phyloP scores from a whole-genome alignment of 2,329 filamentous ascomycete species.

The Colletotrichum scovillei region DNA sequence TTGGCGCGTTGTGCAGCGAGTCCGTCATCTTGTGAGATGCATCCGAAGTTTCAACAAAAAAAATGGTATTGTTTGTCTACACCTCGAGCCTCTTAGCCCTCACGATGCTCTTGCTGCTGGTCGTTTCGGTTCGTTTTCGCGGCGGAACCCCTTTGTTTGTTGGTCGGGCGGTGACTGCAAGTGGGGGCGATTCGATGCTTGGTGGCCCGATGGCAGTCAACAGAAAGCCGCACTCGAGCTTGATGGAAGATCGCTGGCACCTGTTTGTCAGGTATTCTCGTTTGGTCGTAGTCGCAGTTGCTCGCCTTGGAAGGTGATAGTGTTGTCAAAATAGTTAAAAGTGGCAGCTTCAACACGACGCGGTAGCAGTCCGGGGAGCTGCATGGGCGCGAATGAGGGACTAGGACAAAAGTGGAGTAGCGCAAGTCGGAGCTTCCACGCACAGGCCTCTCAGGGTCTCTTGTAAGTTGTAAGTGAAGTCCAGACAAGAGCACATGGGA shows the following conservation, averaged over 20 bases:
- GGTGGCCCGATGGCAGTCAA: neutral
- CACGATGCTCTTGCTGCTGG: conserved; percentile 1
- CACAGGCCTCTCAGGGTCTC: conserved; percentile 31
- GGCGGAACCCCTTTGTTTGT: conserved; percentile 33
- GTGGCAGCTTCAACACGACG: conserved; percentile 38
- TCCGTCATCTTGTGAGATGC: conserved; percentile 60
- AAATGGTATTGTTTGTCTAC: neutral
- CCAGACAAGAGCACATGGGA: neutral
- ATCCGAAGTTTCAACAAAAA: conserved; percentile 9
- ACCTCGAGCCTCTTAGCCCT: conserved; percentile 3
- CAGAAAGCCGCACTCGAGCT: neutral
- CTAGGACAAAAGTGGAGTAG: conserved; percentile 33
- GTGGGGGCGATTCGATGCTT: conserved; percentile 15
- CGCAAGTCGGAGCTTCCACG: conserved; percentile 18
- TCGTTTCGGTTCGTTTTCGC: conserved; percentile 23
- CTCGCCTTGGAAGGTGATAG: neutral
- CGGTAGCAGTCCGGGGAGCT: conserved; percentile 36
- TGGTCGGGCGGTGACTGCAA: conserved; percentile 31
- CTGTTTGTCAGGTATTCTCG: conserved; percentile 4
- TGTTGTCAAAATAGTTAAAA: conserved; percentile 30
- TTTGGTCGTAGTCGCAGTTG: conserved; percentile 24
- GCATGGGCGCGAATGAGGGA: conserved; percentile 35
- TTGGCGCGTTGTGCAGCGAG: conserved; percentile 92
- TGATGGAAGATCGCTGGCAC: neutral
- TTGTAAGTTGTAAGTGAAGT: conserved; percentile 19